Conservation (phyloP, 805 yeast genomes). For the Ogataea glucozyma region DNA sequence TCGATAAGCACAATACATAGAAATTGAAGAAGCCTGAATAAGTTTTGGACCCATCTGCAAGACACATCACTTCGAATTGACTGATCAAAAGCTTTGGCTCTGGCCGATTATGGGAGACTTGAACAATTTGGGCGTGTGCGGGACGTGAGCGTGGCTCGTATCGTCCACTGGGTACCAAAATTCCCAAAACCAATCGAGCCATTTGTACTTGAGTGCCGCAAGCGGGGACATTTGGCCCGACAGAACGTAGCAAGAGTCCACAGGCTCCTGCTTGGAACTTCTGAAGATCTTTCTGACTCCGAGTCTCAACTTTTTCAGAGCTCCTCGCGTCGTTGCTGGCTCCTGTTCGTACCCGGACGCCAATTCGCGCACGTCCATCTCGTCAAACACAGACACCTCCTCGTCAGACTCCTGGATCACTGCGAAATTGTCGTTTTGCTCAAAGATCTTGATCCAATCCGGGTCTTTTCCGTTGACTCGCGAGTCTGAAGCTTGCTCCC, state of each 20-base stretch:
- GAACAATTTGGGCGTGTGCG: not conserved
- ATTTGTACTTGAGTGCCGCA: slow-evolving; percentile 14
- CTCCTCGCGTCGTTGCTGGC: slow-evolving; percentile 2
- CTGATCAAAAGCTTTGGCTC: not conserved
- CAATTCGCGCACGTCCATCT: slow-evolving; percentile 3
- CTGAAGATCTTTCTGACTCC: slow-evolving; percentile 9
- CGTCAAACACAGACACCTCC: slow-evolving; percentile 4
- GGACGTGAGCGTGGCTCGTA: not conserved
- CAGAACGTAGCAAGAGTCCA: slow-evolving; percentile 2
- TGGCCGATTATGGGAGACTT: no score
- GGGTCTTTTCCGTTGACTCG: slow-evolving; percentile 11
- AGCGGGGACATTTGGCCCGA: slow-evolving; percentile 18
- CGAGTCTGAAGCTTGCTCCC: slow-evolving; percentile 6
- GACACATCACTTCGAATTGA: no score
- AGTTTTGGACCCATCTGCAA: no score
- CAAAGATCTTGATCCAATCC: slow-evolving; percentile 23
- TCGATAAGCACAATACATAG: slow-evolving; percentile 1
- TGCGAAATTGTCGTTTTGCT: slow-evolving; percentile 6
- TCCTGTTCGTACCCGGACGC: slow-evolving; percentile 6
- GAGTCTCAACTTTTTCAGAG: slow-evolving; percentile 6
- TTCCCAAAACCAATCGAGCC: slow-evolving; percentile 28
- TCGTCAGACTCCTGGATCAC: not conserved
- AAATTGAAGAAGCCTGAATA: not conserved
- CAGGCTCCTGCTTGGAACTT: slow-evolving; percentile 5
- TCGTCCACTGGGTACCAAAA: slow-evolving; percentile 28